Conservation (phyloP, 108 stramenopile species). For the Discostella pseudostelligera region DNA sequence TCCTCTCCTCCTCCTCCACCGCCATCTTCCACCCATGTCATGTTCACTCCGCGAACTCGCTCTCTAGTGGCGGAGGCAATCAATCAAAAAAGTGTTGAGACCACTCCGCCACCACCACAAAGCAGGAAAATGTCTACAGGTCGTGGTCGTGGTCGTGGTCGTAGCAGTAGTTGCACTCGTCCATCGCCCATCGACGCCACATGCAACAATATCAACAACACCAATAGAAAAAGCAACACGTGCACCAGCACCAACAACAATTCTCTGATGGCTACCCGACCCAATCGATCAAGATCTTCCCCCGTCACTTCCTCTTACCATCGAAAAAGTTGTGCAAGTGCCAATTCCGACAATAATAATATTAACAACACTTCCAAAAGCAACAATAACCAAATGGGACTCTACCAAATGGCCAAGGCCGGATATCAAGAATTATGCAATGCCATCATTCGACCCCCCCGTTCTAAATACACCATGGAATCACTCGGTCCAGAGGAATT, state of each 20-base stretch:
- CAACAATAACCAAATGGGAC: not conserved
- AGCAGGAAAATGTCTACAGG: not conserved
- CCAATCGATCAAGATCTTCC: not conserved
- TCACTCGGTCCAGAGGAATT: constrained; percentile 70
- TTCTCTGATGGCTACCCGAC: no score
- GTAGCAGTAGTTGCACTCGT: not conserved
- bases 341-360: not conserved
- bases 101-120: constrained; percentile 1
- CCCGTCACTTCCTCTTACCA: not conserved
- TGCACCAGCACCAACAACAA: not conserved
- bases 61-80: constrained; percentile 8
- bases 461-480: constrained; percentile 72
- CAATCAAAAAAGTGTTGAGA: not conserved
- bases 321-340: not conserved
- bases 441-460: constrained; percentile 97
- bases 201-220: not conserved
- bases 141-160: not conserved
- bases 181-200: no score
- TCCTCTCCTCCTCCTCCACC: not conserved
- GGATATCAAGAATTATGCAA: constrained; percentile 94
- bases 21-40: not conserved
- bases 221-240: constrained; percentile 1
- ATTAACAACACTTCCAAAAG: constrained; percentile 18
- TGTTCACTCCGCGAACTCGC: constrained; percentile 9
- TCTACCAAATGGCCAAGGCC: constrained; percentile 65